phyloP scores from a whole-genome alignment of 2,329 filamentous ascomycete genomes.

The Oidium heveae region DNA sequence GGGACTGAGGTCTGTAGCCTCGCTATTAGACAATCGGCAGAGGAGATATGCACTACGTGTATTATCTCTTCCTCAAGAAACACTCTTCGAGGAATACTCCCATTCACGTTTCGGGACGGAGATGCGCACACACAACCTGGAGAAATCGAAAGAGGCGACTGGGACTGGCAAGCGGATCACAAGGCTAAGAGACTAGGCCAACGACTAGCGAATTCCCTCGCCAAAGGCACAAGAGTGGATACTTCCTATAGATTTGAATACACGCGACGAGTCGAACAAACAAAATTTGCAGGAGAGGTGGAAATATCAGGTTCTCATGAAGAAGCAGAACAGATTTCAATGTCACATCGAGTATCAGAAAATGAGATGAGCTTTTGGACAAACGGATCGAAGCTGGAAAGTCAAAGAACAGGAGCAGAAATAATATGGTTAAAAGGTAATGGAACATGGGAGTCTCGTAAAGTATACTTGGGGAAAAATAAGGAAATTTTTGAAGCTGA shows the following conservation, averaged over 20 bases:
- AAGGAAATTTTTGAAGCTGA: background rate
- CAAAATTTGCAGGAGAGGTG: background rate
- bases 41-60: background rate
- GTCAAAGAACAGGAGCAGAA: background rate
- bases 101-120: background rate
- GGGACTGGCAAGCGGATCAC: background rate
- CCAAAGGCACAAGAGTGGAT: background rate
- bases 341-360: background rate
- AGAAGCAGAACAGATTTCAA: background rate
- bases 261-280: background rate
- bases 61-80: background rate
- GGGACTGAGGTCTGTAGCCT: background rate
- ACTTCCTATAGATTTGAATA: background rate
- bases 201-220: background rate
- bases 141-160: background rate
- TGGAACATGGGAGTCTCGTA: background rate
- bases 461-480: background rate
- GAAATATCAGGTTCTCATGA: background rate
- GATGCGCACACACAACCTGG: background rate
- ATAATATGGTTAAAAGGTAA: background rate
- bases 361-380: background rate
- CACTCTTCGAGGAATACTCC: background rate
- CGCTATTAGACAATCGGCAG: background rate
- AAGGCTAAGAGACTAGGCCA: background rate
- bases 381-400: background rate